Conservation (phyloP, 371 early-diverging fungal species). For the Mucor indicus region DNA sequence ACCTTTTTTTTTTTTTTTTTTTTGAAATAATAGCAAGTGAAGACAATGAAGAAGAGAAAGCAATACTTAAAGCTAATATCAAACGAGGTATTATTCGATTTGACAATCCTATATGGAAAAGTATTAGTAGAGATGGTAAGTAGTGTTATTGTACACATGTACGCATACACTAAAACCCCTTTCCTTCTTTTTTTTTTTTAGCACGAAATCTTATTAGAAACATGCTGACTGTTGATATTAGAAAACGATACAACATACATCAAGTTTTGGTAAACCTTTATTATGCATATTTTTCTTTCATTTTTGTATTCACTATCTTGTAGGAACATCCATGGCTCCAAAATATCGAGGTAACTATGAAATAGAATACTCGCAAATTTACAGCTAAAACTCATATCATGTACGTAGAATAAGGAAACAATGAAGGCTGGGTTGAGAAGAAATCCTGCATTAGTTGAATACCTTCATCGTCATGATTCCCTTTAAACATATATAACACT, state of each 20-base stretch:
- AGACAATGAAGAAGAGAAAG: background rate
- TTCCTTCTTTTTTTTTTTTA: background rate
- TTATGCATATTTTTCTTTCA: background rate
- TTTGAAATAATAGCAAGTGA: background rate
- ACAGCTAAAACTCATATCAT: background rate
- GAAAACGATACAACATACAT: constrained; percentile 7
- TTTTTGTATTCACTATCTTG: background rate
- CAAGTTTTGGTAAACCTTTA: constrained; percentile 9
- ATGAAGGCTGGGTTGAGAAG: background rate
- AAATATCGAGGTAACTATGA: constrained; percentile 12
- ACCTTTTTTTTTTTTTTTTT: background rate
- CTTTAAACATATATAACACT: too few species aligned
- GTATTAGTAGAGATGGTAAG: constrained; percentile 8
- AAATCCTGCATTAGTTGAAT: background rate
- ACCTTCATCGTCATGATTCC: background rate
- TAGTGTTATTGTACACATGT: background rate
- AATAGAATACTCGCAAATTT: background rate
- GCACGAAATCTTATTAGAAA: constrained; percentile 11
- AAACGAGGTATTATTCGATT: constrained; percentile 2
- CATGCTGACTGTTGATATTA: constrained; percentile 6
- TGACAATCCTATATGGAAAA: constrained; percentile 3
- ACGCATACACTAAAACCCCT: too few species aligned
- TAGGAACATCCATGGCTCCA: constrained; percentile 22
- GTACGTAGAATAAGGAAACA: background rate
- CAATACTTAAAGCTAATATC: background rate